Evolutionary conservation across 169 alveolate genomes (phyloP), one percentile per base, ranked within the genome.

Genomic region (Cryptosporidium meleagridis): DNA sequence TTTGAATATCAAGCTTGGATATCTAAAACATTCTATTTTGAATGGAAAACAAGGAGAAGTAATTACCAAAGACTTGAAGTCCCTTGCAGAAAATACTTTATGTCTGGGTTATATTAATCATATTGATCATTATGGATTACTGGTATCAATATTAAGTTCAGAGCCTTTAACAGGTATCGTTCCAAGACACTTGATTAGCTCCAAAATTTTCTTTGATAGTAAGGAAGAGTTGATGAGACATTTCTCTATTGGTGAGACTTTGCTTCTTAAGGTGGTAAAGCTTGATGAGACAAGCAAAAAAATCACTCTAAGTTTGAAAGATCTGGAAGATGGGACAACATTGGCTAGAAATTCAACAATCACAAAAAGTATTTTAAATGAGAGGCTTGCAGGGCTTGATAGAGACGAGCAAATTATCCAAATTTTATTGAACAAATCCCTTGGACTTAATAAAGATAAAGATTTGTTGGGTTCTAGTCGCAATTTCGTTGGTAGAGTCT

Each of bases 101-200:
- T 80, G 75, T 33, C 39, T 51, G 48, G 80, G 89, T 0, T 61
- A 80, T 41, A 58, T 80, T 6, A 59, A 41, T 44, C 89, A 80
- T 29, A 80, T 80, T 8, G 89, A 80, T 29, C 37, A 61, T 26
- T 80, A 80, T 59, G 89, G 89, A 39, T 48, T 80, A 18, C 31
- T 80, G 18, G 80, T 80, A 3, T 62, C 67, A 2, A 45, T 70
- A n/a, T 21, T 41, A 16, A n/a, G 84, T 12, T 70, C 86, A 16
- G 55, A 44, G n/a, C 26, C 51, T 48, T 14, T 61, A 8, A 62
- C 65, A 61, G 89, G 89, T 7, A 45, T 80, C n/a, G 69, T 80
- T 35, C 89, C 89, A 39, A 80, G 37, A 29, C 75, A 80, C 44
- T 29, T 62, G 6, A 21, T 80, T 9, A 65, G 89, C 39, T 62